Base-by-base conservation (phyloP, 2,329 filamentous ascomycete genomes). In the Beauveria bassiana region DNA sequence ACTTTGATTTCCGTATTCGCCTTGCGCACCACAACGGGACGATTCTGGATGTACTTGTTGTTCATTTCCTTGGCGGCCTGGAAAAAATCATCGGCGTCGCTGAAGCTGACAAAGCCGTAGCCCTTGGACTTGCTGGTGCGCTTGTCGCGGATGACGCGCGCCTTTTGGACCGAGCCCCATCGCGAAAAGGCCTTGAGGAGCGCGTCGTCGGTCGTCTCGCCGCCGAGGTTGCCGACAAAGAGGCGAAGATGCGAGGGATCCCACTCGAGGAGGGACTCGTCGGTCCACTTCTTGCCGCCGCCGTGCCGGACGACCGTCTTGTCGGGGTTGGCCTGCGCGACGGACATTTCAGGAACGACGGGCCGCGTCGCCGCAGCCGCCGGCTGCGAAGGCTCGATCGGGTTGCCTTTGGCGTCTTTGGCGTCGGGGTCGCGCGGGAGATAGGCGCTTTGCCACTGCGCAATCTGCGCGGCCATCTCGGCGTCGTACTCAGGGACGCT, bases 11-110 rank as follows among this genome's bases (percentile, higher is more conserved):
- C 93, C 6, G 93, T 96, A 67, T 88, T 96, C 66, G 90, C 91
- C 73, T 95, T 90, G 74, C 90, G 87, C 67, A 98, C 84, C 28
- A 90, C 79, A 31, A 97, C 90, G 0, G 95, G 95, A 74, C 98
- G 95, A 73, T 92, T 97, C 69, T 96, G 93, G 71, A 99, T 98
- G 76, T 99, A 99, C 78, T 99, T 98, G 68, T 93, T 93, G 70
- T 97, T 90, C 95, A 98, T 98, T 78, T 98, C 93, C 77, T 95
- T 92, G 69, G 92, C 93, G 1, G 95, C 93, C 69, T 91, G 86
- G 80, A 99, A 98, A 73, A 96, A 98, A 70, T 97, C 93, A 73
- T 99, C 95, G 34, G 92, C 90, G 71, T 97, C 90, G 69, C 87
- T 89, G 77, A 99, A 98, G 74, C 91, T 95, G 61, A 99, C 93